A percentile compares a stretch with the other conserved stretches of the same genome.
Conservation (phyloP, 2,329 filamentous ascomycete genomes). For the Pseudogymnoascus sp. region DNA sequence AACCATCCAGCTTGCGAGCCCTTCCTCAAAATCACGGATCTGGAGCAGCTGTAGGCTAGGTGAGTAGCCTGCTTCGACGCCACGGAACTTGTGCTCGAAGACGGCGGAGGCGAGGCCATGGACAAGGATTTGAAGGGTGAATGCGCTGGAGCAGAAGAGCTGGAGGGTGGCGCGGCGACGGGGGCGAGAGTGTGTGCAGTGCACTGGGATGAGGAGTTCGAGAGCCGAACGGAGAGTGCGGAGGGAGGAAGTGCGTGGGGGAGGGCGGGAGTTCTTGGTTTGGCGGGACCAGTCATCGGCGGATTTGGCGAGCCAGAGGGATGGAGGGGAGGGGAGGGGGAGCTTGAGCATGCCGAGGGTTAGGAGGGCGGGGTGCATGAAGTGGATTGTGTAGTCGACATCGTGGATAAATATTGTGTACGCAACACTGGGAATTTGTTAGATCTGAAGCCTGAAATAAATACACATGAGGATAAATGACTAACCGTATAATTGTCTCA, state of each 20-base stretch:
- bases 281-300: conserved; percentile 17
- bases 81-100: conserved; percentile 18
- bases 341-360: conserved; percentile 20
- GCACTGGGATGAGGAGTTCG: conserved; percentile 17
- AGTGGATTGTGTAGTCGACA: conserved; percentile 20
- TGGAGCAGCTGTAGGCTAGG: conserved; percentile 11
- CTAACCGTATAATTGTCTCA: conserved; percentile 19
- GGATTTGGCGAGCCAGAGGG: conserved; percentile 18
- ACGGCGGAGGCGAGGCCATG: conserved; percentile 19
- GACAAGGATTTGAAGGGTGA: conserved; percentile 18
- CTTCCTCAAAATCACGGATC: conserved; percentile 18
- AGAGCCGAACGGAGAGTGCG: conserved; percentile 16
- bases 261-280: conserved; percentile 4
- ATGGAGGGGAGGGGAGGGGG: conserved; percentile 17
- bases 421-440: conserved; percentile 14
- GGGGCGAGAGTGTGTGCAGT: conserved; percentile 11
- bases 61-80: conserved; percentile 13
- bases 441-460: background rate
- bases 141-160: conserved; percentile 15
- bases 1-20: conserved; percentile 14
- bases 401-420: conserved; percentile 20
- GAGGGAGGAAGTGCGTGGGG: background rate
- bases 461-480: background rate
- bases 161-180: conserved; percentile 14
- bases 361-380: conserved; percentile 18